Evolutionary conservation across 2,329 filamentous ascomycete species (phyloP), one percentile per base, ranked within the genome.

Genomic region (Alternaria arbusti): DNA sequence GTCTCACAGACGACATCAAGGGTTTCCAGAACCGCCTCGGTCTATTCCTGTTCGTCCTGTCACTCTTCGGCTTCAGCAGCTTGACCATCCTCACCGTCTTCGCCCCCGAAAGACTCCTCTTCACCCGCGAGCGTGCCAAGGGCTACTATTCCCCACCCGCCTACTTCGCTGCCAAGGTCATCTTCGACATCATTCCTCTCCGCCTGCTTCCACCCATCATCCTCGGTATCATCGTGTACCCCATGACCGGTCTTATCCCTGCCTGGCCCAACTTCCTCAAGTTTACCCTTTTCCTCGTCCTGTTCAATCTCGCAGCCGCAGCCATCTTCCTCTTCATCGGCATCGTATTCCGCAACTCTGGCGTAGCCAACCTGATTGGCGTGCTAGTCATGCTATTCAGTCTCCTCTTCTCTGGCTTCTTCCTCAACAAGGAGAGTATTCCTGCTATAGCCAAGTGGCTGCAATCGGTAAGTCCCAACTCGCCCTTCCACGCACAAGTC

Each of bases 371-470:
- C 79, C 81, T 99, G 67, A 92, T 99, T 63, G 96, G 95, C 57
- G 96, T 94, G 72, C 82, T 99, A 72, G 93, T 98, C 54, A 99
- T 99, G 96, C 86, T 99, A 9, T 99, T 99, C 85, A 97, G 92
- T 77, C 83, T 99, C 65, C 86, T 99, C 10, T 98, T 99, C 79
- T 95, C 94, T 1, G 96, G 96, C 61, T 89, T 99, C 63, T 85
- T 99, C 61, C 88, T 99, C 65, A 99, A 99, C 80, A 94, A 97
- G 78, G 90, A 97, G 78, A 94, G 93, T 28, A 97, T 97, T 57
- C 96, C 96, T 1, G 85, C 88, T 54, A 88, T 92, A 2, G 92
- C 95, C 3, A 81, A 94, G 66, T 99, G 96, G 96, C 82, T 99
- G 55, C 96, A 99, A 84, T 89, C 88, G 54, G 88, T 90, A 82